Evolutionary conservation across 306 rosid genomes (phyloP).

Genomic region (Medicago arabica): DNA sequence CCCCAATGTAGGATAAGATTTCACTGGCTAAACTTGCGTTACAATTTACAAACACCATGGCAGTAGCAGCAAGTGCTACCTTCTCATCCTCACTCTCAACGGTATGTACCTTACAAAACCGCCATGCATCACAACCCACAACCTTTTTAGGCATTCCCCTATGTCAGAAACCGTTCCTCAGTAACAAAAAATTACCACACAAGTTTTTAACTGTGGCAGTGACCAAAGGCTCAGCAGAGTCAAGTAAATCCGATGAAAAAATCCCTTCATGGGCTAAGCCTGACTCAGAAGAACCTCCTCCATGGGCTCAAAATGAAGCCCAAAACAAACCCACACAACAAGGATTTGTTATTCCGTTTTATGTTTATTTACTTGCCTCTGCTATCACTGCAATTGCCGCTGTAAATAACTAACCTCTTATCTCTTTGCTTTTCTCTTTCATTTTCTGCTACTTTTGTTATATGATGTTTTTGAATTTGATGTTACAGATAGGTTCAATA

Average conservation of each 20-base stretch:
- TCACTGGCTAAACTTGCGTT: neutral
- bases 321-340: constrained; percentile 37
- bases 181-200: neutral
- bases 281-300: constrained; percentile 90
- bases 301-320: constrained; percentile 78
- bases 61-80: neutral
- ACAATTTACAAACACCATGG: constrained; percentile 32
- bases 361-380: constrained; percentile 78
- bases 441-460: neutral
- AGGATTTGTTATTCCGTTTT: constrained; percentile 69
- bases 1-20: constrained; percentile 33
- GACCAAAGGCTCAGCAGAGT: constrained; percentile 80
- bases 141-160: neutral
- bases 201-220: constrained; percentile 53
- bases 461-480: neutral
- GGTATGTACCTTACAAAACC: neutral
- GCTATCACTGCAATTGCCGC: constrained; percentile 96
- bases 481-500: constrained; percentile 78
- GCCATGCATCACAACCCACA: constrained; percentile 19
- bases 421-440: neutral
- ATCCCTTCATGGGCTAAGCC: constrained; percentile 91
- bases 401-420: constrained; percentile 44
- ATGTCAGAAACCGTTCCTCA: neutral
- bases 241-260: constrained; percentile 77
- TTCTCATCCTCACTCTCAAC: constrained; percentile 5